Conservation (phyloP, 805 yeast species). For the Candida sakaeoensis region DNA sequence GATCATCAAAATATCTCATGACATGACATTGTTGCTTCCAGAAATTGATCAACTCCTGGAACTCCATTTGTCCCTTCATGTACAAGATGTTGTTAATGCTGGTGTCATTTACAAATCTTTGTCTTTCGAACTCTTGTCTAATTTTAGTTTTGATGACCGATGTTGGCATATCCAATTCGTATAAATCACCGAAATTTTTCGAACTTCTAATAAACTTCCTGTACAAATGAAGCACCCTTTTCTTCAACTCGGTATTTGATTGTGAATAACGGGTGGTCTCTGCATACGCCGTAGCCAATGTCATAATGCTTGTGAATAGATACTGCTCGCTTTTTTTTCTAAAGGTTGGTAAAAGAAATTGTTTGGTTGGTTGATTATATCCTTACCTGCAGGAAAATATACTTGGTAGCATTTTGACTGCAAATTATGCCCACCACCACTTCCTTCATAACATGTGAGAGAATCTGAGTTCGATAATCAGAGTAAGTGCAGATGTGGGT, state of each 20-base stretch:
- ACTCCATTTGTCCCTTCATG: constrained; percentile 87
- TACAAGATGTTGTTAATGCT: constrained; percentile 64
- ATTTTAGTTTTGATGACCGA: constrained; percentile 76
- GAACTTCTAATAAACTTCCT: constrained; percentile 66
- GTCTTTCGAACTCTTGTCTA: constrained; percentile 86
- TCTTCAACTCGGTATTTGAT: constrained; percentile 56
- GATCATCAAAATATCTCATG: constrained; percentile 73
- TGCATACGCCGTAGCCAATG: constrained; percentile 79
- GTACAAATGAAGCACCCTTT: constrained; percentile 65
- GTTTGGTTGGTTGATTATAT: constrained; percentile 9
- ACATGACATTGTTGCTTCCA: constrained; percentile 90
- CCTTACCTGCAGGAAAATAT: constrained; percentile 5
- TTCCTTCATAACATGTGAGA: too few relatives aligned
- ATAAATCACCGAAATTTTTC: constrained; percentile 56
- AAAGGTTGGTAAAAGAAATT: constrained; percentile 6
- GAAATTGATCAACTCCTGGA: constrained; percentile 81
- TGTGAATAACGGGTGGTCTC: constrained; percentile 70
- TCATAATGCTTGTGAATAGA: constrained; percentile 27
- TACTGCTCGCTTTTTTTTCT: background rate
- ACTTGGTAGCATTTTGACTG: background rate
- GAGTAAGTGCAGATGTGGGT: too few relatives aligned
- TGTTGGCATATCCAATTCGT: constrained; percentile 73
- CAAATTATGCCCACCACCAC: background rate
- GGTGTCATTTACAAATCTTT: constrained; percentile 67
- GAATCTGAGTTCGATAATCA: too few relatives aligned